These are phyloP conservation scores for Leccinum ponderosum DNA, from an alignment of 1,284 basidiomycete genomes.

Conservation along the genomic window DNA sequence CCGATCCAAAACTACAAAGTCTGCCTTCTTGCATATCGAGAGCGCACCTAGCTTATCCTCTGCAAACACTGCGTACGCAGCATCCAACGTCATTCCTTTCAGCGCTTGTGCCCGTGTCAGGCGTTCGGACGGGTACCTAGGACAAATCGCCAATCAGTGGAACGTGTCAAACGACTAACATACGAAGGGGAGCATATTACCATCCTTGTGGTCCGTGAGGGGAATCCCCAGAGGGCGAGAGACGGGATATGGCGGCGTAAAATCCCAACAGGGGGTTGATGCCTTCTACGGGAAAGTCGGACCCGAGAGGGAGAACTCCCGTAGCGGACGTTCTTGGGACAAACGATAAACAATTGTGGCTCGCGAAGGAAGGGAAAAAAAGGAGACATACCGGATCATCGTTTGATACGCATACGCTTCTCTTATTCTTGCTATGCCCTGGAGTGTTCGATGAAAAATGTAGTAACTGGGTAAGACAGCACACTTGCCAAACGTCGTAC, in stretches of 20 bases:
- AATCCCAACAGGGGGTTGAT: slow-evolving; percentile 83
- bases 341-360: neutral
- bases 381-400: slow-evolving; percentile 58
- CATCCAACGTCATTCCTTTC: slow-evolving; percentile 85
- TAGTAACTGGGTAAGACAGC: neutral
- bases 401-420: slow-evolving; percentile 89
- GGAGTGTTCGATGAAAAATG: neutral
- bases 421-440: slow-evolving; percentile 79
- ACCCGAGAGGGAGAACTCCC: slow-evolving; percentile 74
- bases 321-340: slow-evolving; percentile 40
- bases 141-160: neutral
- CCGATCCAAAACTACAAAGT: slow-evolving; percentile 80
- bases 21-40: slow-evolving; percentile 75
- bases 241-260: slow-evolving; percentile 82
- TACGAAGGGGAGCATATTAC: slow-evolving; percentile 42
- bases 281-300: slow-evolving; percentile 89
- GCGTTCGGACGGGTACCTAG: slow-evolving; percentile 70
- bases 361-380: neutral
- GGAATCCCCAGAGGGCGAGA: slow-evolving; percentile 67
- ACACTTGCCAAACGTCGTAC: slow-evolving; percentile 68
- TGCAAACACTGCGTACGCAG: slow-evolving; percentile 84
- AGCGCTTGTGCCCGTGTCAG: slow-evolving; percentile 76
- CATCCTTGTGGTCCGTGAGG: slow-evolving; percentile 84
- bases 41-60: slow-evolving; percentile 73
- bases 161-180: neutral